A percentile compares a stretch with the other conserved stretches of the same genome.
Conservation (phyloP, 306 rosid genomes). For the Parietaria judaica region DNA sequence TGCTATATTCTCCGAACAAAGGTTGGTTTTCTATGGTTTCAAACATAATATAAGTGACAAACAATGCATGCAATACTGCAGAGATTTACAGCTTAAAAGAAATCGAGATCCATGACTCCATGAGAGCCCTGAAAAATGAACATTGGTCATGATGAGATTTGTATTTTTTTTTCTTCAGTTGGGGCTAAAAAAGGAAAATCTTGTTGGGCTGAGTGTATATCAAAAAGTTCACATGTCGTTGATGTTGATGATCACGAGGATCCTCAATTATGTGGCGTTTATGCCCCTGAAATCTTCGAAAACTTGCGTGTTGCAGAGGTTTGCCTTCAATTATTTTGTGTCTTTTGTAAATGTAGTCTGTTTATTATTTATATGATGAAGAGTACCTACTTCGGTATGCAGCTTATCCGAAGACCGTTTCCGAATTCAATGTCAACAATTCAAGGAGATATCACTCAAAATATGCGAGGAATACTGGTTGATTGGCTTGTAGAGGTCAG, state of each 20-base stretch:
- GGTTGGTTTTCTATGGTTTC: slow-evolving; percentile 33
- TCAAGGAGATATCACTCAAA: slow-evolving; percentile 71
- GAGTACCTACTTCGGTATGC: slow-evolving; percentile 14
- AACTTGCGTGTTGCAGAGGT: slow-evolving; percentile 74
- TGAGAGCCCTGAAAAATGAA: too few species aligned
- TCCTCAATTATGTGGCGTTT: slow-evolving; percentile 56
- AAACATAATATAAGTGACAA: background rate
- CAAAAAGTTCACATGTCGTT: slow-evolving; percentile 30
- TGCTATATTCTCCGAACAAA: slow-evolving; percentile 33
- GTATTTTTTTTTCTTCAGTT: slow-evolving; percentile 13
- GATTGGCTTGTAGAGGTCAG: slow-evolving; percentile 98
- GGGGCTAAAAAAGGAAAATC: slow-evolving; percentile 29
- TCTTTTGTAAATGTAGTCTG: slow-evolving; percentile 12
- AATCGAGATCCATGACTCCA: too few species aligned
- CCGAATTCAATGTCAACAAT: slow-evolving; percentile 55
- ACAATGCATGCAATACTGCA: too few species aligned
- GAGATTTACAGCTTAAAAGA: too few species aligned
- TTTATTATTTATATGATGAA: background rate
- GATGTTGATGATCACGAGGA: slow-evolving; percentile 67
- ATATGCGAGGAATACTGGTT: slow-evolving; percentile 79
- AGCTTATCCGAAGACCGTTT: slow-evolving; percentile 71
- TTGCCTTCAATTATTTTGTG: slow-evolving; percentile 19
- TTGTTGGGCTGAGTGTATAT: slow-evolving; percentile 18
- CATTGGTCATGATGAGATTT: background rate
- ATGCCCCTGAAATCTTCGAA: slow-evolving; percentile 67